phyloP scores from a whole-genome alignment of 2,329 filamentous ascomycete species.

The Pseudocercospora eumusae region DNA sequence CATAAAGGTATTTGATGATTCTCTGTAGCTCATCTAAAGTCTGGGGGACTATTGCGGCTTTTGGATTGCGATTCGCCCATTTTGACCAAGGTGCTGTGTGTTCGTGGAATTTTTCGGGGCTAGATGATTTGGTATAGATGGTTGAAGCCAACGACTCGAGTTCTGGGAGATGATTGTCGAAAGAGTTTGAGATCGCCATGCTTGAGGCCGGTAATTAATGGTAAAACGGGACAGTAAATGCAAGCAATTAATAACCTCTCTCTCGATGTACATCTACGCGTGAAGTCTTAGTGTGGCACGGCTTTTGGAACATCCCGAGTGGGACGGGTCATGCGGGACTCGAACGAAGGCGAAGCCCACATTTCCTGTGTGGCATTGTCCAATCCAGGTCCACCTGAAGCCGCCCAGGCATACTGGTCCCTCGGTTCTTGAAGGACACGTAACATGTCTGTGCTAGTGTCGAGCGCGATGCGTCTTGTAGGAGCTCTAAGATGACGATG shows the following conservation, averaged over 20 bases:
- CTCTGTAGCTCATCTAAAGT: conserved; percentile 37
- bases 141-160: conserved; percentile 13
- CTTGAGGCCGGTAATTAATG: neutral
- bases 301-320: neutral
- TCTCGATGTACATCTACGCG: too few relatives aligned
- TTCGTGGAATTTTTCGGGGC: conserved; percentile 19
- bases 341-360: neutral
- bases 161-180: conserved; percentile 5
- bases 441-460: too few relatives aligned
- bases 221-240: too few relatives aligned
- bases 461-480: too few relatives aligned
- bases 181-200: neutral
- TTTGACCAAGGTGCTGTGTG: conserved; percentile 38
- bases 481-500: too few relatives aligned
- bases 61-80: conserved; percentile 40
- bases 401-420: too few relatives aligned
- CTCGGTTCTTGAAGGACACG: too few relatives aligned
- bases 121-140: conserved; percentile 12
- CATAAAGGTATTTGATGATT: conserved; percentile 39
- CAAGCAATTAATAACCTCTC: too few relatives aligned
- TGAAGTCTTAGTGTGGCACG: neutral
- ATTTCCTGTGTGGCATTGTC: neutral
- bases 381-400: too few relatives aligned
- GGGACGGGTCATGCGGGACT: neutral
- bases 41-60: conserved; percentile 41